Evolutionary conservation across 192 early-diverging fungal species (phyloP).

Genomic region (Linnemannia hyalina): DNA sequence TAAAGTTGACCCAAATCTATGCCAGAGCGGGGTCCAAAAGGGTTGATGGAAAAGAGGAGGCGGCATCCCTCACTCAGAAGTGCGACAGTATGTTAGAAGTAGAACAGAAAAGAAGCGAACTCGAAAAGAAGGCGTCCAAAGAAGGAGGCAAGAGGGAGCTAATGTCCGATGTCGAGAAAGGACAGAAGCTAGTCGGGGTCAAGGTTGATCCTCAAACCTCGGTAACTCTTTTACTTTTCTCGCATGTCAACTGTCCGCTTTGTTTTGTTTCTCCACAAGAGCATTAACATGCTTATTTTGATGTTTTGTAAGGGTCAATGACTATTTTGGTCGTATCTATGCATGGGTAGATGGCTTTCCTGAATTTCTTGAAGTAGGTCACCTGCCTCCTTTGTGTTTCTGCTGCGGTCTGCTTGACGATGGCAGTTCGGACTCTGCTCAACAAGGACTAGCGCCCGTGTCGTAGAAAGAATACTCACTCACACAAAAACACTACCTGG

Average conservation of each 20-base stretch:
- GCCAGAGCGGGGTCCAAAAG: neutral
- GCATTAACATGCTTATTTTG: neutral
- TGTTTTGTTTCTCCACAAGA: slow-evolving; percentile 4
- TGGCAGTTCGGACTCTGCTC: neutral
- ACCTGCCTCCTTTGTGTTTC: neutral
- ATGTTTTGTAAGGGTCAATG: neutral
- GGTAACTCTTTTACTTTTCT: neutral
- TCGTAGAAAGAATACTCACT: neutral
- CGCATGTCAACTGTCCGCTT: neutral
- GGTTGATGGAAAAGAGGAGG: neutral
- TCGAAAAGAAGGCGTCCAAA: neutral
- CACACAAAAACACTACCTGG: neutral
- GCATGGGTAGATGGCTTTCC: neutral
- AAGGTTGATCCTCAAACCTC: neutral
- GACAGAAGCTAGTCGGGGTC: neutral
- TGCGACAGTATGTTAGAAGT: neutral
- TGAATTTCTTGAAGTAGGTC: neutral
- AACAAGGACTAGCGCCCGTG: neutral
- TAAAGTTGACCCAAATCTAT: neutral
- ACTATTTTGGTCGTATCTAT: neutral
- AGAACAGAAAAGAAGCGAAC: neutral
- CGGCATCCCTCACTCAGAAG: no score
- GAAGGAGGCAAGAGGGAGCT: neutral
- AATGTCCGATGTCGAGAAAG: neutral
- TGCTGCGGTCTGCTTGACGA: neutral